Base-by-base conservation (phyloP, 1,284 basidiomycete species). In the Neolentinus lepideus region DNA sequence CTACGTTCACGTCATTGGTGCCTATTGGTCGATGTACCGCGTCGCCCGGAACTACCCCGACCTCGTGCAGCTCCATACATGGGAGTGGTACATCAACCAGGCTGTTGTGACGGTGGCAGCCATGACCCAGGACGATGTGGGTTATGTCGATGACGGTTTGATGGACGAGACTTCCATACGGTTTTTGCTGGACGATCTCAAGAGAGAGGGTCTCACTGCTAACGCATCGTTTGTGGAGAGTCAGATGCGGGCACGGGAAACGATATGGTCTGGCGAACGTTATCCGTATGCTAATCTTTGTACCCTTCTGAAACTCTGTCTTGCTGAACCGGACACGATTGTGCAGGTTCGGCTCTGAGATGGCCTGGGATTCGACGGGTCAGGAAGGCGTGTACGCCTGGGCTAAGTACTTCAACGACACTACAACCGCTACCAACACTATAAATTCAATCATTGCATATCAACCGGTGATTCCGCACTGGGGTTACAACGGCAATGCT, bases 301-400 rank as follows among this genome's bases (percentile, higher is more conserved):
- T n/a, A n/a, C 51, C 3, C 22, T 19, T 56, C 52, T 19, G n/a
- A 24, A 33, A n/a, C 45, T 19, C 21, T 9, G 53, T 50, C 38
- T 29, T 21, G 33, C 43, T 36, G 50, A 56, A 38, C 51, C 52
- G 11, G 45, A 22, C 35, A n/a, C n/a, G n/a, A 4, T 31, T 31
- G 29, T 12, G 19, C 26, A 82, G 79, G 25, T 83, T 81, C 60
- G 79, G 79, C 6, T 80, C 78, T 1, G 80, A 83, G 63, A 80
- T 81, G 79, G 80, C 79, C 9, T 82, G 80, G 80, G 80, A 83
- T 62, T 81, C 79, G 14, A 82, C 81, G 11, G 81, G 80, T 9
- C 80, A 82, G 59, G 79, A 81, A 63, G 78, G 78, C 22, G 78
- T 81, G 1, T 82, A 79, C 60, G 71, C 69, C 0, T 83, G 80